Conservation (phyloP, 2,329 filamentous ascomycete genomes). For the Emmonsia crescens region DNA sequence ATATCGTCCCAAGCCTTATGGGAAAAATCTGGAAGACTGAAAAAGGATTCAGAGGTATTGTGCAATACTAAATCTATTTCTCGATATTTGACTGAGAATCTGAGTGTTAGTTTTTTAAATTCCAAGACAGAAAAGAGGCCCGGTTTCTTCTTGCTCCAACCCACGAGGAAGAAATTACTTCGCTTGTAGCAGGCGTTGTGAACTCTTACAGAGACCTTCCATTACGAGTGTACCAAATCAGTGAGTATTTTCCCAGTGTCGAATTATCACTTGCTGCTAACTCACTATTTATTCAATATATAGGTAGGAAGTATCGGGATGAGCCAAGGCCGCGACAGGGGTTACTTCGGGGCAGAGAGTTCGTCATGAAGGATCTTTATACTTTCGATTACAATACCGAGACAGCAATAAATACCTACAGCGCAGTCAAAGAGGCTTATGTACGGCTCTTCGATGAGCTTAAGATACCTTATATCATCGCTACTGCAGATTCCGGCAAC, state of each 20-base stretch:
- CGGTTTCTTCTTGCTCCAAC: constrained; percentile 77
- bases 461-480: constrained; percentile 71
- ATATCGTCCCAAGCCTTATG: constrained; percentile 78
- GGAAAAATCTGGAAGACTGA: constrained; percentile 71
- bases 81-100: neutral
- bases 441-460: constrained; percentile 68
- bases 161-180: constrained; percentile 93
- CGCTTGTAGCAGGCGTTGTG: constrained; percentile 59
- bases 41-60: constrained; percentile 60
- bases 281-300: neutral
- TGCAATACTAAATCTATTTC: neutral
- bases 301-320: constrained; percentile 86
- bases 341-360: constrained; percentile 77
- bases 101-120: constrained; percentile 56
- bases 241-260: constrained; percentile 35
- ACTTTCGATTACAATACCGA: constrained; percentile 67
- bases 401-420: constrained; percentile 70
- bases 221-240: constrained; percentile 79
- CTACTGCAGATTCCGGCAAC: constrained; percentile 84
- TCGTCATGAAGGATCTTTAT: constrained; percentile 97
- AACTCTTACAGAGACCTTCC: constrained; percentile 81
- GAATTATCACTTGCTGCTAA: constrained; percentile 4
- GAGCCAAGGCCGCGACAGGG: constrained; percentile 82
- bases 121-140: constrained; percentile 66
- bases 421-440: constrained; percentile 63